phyloP scores from a whole-genome alignment of 2,329 filamentous ascomycete species.

The Lachnellula willkommii region DNA sequence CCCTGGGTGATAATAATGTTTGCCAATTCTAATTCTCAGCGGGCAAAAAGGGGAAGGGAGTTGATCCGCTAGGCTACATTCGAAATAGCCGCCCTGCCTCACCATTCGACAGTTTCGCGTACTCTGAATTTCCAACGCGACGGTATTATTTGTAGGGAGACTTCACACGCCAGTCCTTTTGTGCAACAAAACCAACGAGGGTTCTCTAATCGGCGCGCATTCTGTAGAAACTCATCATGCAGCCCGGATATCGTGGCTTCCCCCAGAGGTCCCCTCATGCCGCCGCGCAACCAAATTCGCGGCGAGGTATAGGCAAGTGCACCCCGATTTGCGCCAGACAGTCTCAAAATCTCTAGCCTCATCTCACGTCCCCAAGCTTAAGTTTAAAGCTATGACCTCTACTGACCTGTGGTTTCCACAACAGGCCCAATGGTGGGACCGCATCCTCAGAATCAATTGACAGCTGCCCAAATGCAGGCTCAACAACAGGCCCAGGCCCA shows the following conservation, averaged over 20 bases:
- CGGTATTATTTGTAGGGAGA: not conserved
- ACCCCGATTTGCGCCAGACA: constrained; percentile 13
- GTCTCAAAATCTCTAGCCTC: constrained; percentile 10
- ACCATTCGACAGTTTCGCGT: not conserved
- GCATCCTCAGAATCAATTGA: constrained; percentile 38
- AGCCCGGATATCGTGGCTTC: constrained; percentile 28
- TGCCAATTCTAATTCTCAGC: not conserved
- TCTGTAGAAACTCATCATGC: constrained; percentile 21
- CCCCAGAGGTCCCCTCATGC: constrained; percentile 30
- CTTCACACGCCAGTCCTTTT: not conserved
- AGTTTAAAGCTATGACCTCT: constrained; percentile 7
- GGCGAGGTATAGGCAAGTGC: constrained; percentile 34
- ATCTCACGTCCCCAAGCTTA: constrained; percentile 4
- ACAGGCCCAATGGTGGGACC: constrained; percentile 30
- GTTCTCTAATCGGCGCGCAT: not conserved
- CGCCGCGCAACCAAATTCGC: constrained; percentile 18
- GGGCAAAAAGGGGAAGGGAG: not conserved
- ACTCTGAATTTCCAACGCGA: not conserved
- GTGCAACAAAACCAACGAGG: not conserved
- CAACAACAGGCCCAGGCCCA: constrained; percentile 43
- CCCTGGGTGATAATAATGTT: too few relatives aligned
- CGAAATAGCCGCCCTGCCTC: not conserved
- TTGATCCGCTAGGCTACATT: not conserved
- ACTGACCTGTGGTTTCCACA: constrained; percentile 5
- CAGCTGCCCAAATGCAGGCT: constrained; percentile 50